Base-by-base conservation (phyloP, 495 filamentous ascomycete species). In the Monascus purpureus region DNA sequence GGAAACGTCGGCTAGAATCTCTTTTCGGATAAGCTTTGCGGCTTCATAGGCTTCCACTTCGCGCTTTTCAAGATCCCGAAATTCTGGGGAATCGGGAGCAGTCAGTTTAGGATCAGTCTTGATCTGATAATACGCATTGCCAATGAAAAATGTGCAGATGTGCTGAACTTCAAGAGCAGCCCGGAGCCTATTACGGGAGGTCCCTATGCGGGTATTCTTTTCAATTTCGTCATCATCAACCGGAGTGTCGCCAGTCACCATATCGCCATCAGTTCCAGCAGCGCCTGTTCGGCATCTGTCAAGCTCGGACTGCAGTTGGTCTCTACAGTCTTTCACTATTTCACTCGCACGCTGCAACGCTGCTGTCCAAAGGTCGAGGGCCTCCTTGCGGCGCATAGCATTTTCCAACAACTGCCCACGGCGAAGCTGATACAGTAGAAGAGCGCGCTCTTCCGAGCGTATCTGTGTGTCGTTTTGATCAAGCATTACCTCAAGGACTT, bases 401-500 rank as follows among this genome's bases (percentile, higher is more conserved):
- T 77, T 77, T 26, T 82, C 85, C 18, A 80, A 50, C 5, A 94
- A 50, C 40, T 92, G 87, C 2, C 83, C 88, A 18, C 72, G 63
- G 4, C 64, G 56, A 13, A 92, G 45, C 38, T 72, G 74, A 7
- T 65, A 63, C 1, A 69, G 45, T 1, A 92, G 59, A 9, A 76
- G 54, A 6, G 52, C 46, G 14, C 86, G 68, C 42, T 93, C 75
- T 31, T 90, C 76, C 0, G 68, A 50, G 16, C 73, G 65, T 13
- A 81, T 67, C 2, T 54, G 41, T 13, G 59, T 54, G 17, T 85
- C 76, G 9, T 75, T 81, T 35, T 83, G 70, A 15, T 93, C 86
- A 36, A 93, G 75, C 88, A 96, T 93, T 3, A 76, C 74, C 25
- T 82, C 74, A 14, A 96, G 57, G 1, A 94, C 84, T 45, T 96